phyloP scores from a whole-genome alignment of 441 rosid genomes.

The Erodium chrysanthum region DNA sequence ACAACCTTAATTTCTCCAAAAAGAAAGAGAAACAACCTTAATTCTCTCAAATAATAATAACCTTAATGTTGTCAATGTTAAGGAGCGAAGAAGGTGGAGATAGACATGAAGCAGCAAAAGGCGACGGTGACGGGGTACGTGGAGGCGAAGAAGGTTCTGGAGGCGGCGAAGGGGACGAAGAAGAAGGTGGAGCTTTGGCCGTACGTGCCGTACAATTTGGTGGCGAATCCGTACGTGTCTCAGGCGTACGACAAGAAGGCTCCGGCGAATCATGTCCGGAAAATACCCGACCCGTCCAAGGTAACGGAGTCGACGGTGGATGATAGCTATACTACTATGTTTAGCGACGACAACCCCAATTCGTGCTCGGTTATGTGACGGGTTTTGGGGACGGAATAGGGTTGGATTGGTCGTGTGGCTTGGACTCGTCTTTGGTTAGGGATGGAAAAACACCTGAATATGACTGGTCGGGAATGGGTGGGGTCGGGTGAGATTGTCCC shows the following conservation, averaged over 20 bases:
- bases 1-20: no score
- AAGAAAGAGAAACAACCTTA: no score
- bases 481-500: no score
- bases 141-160: conserved; percentile 51
- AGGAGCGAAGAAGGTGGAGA: conserved; percentile 70
- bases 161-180: conserved; percentile 64
- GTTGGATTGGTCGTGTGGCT: no score
- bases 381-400: no score
- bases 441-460: no score
- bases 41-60: no score
- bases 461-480: no score
- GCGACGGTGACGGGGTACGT: conserved; percentile 57
- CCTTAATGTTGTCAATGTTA: no score
- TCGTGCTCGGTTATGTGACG: conserved; percentile 69
- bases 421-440: no score
- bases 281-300: conserved; percentile 37
- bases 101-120: conserved; percentile 73
- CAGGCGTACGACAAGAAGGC: conserved; percentile 89
- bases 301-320: conserved; percentile 50
- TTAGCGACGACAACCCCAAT: conserved; percentile 46
- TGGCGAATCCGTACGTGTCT: conserved; percentile 60
- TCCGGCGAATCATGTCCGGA: conserved; percentile 62
- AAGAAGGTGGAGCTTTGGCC: conserved; percentile 91
- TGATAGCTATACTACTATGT: conserved; percentile 30
- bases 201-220: conserved; percentile 62